These are phyloP conservation scores for Escallonia rubra DNA, from an alignment of 129 eudicot genomes.

Conservation along the genomic window DNA sequence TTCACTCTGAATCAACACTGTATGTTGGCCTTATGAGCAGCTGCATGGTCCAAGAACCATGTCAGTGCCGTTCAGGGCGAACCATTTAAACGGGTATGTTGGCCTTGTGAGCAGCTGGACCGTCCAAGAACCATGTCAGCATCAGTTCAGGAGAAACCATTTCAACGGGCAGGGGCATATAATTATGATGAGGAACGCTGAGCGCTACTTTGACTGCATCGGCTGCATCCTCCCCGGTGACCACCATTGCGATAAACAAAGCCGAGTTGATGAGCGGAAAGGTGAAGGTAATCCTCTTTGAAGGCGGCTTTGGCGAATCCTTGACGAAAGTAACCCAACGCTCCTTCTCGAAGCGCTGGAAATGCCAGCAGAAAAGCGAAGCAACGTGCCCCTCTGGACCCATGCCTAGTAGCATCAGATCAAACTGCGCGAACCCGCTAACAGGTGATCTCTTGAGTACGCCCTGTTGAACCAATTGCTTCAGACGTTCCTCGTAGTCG, in stretches of 20 bases:
- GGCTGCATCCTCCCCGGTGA: constrained; percentile 62
- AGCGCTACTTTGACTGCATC: constrained; percentile 48
- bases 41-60: constrained; percentile 63
- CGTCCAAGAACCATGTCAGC: constrained; percentile 72
- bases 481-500: constrained; percentile 62
- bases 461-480: constrained; percentile 33
- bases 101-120: constrained; percentile 46
- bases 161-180: constrained; percentile 49
- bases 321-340: constrained; percentile 75
- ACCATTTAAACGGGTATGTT: constrained; percentile 49
- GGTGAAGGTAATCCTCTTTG: constrained; percentile 79
- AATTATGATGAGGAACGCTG: constrained; percentile 19
- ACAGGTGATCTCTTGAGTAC: constrained; percentile 26
- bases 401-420: constrained; percentile 77
- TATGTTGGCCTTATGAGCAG: neutral
- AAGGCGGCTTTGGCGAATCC: constrained; percentile 92
- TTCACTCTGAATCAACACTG: too few relatives aligned
- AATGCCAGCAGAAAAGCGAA: constrained; percentile 75
- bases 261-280: constrained; percentile 84
- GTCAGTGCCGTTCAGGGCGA: constrained; percentile 39
- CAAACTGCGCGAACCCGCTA: constrained; percentile 70
- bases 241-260: constrained; percentile 62
- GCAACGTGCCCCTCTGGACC: constrained; percentile 98
- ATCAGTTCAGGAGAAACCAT: constrained; percentile 60
- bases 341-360: constrained; percentile 55